Percentiles rank a stretch among this genome's conserved stretches.
Conservation (phyloP, 1,284 basidiomycete species). For the Cryptococcus wingfieldii region DNA sequence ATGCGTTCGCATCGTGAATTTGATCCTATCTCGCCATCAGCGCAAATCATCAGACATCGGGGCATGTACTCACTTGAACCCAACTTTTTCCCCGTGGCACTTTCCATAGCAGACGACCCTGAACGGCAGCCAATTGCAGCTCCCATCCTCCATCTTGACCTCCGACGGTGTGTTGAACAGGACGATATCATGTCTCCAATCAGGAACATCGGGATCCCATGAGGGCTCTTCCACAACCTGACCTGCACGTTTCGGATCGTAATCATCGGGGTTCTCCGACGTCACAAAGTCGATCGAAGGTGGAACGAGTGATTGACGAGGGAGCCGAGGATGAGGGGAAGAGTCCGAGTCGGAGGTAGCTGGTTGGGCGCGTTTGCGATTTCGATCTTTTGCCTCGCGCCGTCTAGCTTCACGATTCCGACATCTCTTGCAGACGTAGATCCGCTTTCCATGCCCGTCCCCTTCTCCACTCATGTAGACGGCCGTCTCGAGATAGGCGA, state of each 20-base stretch:
- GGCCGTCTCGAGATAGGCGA: conserved; percentile 43
- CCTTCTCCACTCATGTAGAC: conserved; percentile 43
- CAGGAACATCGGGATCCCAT: conserved; percentile 36
- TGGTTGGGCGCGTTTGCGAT: conserved; percentile 32
- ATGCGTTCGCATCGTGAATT: conserved; percentile 81
- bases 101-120: conserved; percentile 98
- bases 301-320: conserved; percentile 15
- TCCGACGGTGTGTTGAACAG: conserved; percentile 95
- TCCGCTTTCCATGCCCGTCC: conserved; percentile 43
- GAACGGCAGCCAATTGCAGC: conserved; percentile 75
- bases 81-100: conserved; percentile 95
- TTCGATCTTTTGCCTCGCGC: conserved; percentile 38
- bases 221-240: conserved; percentile 43
- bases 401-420: conserved; percentile 70
- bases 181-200: conserved; percentile 63
- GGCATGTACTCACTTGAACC: conserved; percentile 59
- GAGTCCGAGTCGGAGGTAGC: conserved; percentile 27
- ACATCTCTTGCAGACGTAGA: conserved; percentile 77
- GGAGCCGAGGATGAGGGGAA: conserved; percentile 8
- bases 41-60: neutral
- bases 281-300: conserved; percentile 39
- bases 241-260: conserved; percentile 33
- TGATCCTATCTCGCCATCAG: conserved; percentile 57
- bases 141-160: conserved; percentile 83
- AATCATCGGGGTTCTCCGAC: conserved; percentile 36